A percentile compares a stretch with the other conserved stretches of the same genome.
Conservation (phyloP, 202 grass and related monocot species). For the Saccharum hybrid region DNA sequence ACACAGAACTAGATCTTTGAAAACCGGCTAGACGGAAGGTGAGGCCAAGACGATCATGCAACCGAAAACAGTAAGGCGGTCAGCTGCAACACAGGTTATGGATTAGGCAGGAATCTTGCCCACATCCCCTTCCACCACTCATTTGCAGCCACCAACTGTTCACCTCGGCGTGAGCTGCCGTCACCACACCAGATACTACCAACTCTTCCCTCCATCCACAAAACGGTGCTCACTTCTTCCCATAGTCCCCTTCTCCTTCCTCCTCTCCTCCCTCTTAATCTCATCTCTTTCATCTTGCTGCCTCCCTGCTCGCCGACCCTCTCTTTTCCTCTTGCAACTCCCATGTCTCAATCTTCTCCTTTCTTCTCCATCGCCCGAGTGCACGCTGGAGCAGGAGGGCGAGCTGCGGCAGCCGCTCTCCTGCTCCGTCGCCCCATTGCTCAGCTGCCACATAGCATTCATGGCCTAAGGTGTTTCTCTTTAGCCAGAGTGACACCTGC, state of each 20-base stretch:
- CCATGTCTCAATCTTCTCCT: constrained; percentile 68
- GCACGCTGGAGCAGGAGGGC: constrained; percentile 55
- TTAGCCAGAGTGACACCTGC: constrained; percentile 30
- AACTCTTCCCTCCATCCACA: constrained; percentile 55
- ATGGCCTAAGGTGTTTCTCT: constrained; percentile 21
- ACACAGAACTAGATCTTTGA: constrained; percentile 21
- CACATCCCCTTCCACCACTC: constrained; percentile 60
- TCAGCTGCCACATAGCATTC: constrained; percentile 44
- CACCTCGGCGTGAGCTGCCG: constrained; percentile 41
- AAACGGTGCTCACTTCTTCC: constrained; percentile 47
- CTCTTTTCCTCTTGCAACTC: constrained; percentile 34
- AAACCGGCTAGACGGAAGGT: constrained; percentile 20
- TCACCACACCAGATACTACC: constrained; percentile 42
- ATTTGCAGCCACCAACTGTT: constrained; percentile 53
- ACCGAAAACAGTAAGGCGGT: constrained; percentile 40
- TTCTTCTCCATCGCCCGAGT: constrained; percentile 63
- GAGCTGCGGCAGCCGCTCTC: constrained; percentile 50
- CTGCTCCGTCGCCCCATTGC: constrained; percentile 48
- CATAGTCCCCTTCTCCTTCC: constrained; percentile 30
- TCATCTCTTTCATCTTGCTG: constrained; percentile 34
- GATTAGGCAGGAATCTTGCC: constrained; percentile 77
- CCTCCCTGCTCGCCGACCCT: background rate
- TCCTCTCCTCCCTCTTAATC: constrained; percentile 45
- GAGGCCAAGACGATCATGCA: constrained; percentile 33
- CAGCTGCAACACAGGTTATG: constrained; percentile 52